Evolutionary conservation across 345 rosid species (phyloP), one percentile per base, ranked within the genome.

Genomic region (Carallia brachiata): DNA sequence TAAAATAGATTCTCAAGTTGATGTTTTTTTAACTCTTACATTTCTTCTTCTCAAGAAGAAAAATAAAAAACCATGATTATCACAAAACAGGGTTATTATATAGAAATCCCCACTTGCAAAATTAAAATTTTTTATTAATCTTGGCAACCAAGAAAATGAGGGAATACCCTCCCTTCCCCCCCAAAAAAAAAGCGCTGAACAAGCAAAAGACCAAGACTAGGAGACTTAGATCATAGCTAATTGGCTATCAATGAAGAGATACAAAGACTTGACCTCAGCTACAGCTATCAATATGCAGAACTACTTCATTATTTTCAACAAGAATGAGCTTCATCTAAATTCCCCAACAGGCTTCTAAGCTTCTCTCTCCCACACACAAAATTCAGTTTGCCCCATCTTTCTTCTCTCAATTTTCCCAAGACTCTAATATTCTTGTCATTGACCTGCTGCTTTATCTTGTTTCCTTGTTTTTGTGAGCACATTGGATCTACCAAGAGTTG

Each of bases 291-390:
- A 67, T 72, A 58, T 15, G 55, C 79, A 78, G 69, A 75, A 50
- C 67, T 66, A 63, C 65, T 78, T 54, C 39, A 32, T 76, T 69
- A 79, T 65, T 74, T 61, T 71, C 87, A 72, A 76, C 67, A 68
- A 70, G 72, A 63, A 66, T 68, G 65, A 72, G 53, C 67, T 72
- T 61, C 78, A 34, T 63, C 82, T 32, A 68, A 82, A 60, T 72
- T n/a, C 75, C 72, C 79, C 73, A 68, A 67, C 78, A 77, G 80
- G 88, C 85, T 82, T 73, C 67, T 28, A 72, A 56, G 52, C 37
- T 36, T 63, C 57, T 60, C 4, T 47, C 50, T 63, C 71, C 57
- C 27, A 12, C 23, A 62, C 44, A 17, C 36, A 16, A 32, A 39
- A 18, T 59, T 74, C 2, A 30, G 2, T 44, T 17, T 61, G 36